Base-by-base conservation (phyloP, 805 yeast species). In the Monosporozyma siamensis region DNA sequence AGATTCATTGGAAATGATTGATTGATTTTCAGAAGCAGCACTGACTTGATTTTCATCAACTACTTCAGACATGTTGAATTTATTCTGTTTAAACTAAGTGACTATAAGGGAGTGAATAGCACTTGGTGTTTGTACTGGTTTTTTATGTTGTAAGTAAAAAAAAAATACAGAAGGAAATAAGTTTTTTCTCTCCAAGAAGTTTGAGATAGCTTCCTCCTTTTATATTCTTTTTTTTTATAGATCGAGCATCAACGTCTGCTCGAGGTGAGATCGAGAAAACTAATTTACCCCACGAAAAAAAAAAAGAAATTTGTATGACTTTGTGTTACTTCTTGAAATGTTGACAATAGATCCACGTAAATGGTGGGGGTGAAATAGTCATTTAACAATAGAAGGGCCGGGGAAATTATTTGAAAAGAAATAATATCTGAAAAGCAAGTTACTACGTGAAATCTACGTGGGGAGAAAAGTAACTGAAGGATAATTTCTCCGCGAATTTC, bases 11-110 rank as follows among this genome's bases (percentile, higher is more conserved):
- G 43, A 26, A n/a, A 41, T 14, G n/a, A 34, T 25, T 9, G 43
- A 41, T 14, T 36, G 39, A 29, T 39, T 34, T 8, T 32, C 35
- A 18, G 35, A 18, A n/a, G 23, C 14, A n/a, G 39, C 44, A 31
- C 41, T 42, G 34, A 41, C 4, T 14, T 29, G 40, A 22, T 45
- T 44, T 39, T 38, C 38, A 15, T 38, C 39, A 35, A 23, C 17
- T n/a, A 23, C 38, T 24, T 35, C 30, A 35, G 38, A 24, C 38
- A 35, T 35, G 1, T 14, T 35, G 18, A 35, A 24, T 18, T n/a
- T n/a, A n/a, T n/a, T n/a, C n/a, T n/a, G n/a, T n/a, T n/a, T n/a
- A n/a, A n/a, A n/a, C n/a, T n/a, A n/a, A n/a, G n/a, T n/a, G n/a
- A n/a, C n/a, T n/a, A n/a, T n/a, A n/a, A n/a, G n/a, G n/a, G n/a